Conservation (phyloP, 1,139 yeast genomes). For the Nakaseomyces uthaithaninus region DNA sequence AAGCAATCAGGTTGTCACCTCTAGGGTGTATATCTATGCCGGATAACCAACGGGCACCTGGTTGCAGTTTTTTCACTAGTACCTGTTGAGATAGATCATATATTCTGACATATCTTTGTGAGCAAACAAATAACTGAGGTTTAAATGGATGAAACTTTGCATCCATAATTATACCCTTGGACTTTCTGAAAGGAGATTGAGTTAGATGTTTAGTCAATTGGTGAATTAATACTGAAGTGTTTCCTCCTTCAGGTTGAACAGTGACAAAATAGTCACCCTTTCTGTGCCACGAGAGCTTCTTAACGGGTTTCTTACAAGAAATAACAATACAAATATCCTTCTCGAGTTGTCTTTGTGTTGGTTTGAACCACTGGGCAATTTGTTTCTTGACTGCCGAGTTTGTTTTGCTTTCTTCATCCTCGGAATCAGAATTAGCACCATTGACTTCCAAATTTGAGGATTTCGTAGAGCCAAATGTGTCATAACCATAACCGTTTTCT, state of each 20-base stretch:
- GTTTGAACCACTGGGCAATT: slow-evolving; percentile 80
- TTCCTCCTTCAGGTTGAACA: slow-evolving; percentile 83
- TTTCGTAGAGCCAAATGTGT: slow-evolving; percentile 56
- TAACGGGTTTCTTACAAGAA: slow-evolving; percentile 58
- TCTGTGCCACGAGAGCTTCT: slow-evolving; percentile 90
- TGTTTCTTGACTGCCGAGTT: slow-evolving; percentile 39
- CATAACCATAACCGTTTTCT: slow-evolving; percentile 91
- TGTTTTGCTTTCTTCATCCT: slow-evolving; percentile 32
- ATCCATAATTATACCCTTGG: slow-evolving; percentile 91
- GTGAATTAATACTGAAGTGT: slow-evolving; percentile 85
- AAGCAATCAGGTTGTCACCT: slow-evolving; percentile 89
- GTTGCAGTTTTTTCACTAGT: slow-evolving; percentile 72
- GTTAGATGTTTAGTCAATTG: slow-evolving; percentile 90
- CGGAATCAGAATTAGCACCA: slow-evolving; percentile 36
- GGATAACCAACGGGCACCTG: slow-evolving; percentile 94
- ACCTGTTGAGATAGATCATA: slow-evolving; percentile 86
- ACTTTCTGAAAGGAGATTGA: slow-evolving; percentile 92
- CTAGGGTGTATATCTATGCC: slow-evolving; percentile 90
- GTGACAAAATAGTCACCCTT: slow-evolving; percentile 95
- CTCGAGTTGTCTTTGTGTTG: slow-evolving; percentile 51
- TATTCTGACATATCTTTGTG: slow-evolving; percentile 84
- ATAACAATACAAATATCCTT: slow-evolving; percentile 73
- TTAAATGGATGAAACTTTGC: slow-evolving; percentile 96
- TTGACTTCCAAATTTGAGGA: slow-evolving; percentile 41
- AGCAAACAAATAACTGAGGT: slow-evolving; percentile 89